phyloP scores from a whole-genome alignment of 768 basidiomycete genomes.

The Hortiboletus flavorubellus region DNA sequence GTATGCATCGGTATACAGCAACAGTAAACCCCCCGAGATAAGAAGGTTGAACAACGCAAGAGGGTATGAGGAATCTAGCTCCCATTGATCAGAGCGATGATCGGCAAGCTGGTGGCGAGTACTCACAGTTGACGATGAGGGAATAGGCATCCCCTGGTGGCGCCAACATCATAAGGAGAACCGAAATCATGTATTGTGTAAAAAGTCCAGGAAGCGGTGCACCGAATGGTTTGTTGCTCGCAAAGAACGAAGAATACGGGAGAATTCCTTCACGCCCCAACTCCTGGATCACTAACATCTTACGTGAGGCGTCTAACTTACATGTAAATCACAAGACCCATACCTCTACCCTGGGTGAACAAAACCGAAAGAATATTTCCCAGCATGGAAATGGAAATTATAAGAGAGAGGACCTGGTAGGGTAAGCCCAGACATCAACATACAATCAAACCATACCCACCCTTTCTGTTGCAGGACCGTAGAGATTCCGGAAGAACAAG shows the following conservation, averaged over 20 bases:
- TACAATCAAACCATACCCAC: constrained; percentile 32
- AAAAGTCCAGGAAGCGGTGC: constrained; percentile 64
- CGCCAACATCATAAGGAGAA: constrained; percentile 48
- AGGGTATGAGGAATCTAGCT: constrained; percentile 56
- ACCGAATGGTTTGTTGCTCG: constrained; percentile 67
- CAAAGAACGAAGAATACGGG: constrained; percentile 63
- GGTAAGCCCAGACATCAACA: neutral
- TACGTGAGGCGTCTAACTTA: constrained; percentile 2
- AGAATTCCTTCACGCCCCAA: constrained; percentile 69
- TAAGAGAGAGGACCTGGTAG: constrained; percentile 51
- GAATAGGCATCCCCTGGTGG: constrained; percentile 75
- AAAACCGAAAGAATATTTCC: constrained; percentile 63
- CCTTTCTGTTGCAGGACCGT: constrained; percentile 57
- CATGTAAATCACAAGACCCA: constrained; percentile 6
- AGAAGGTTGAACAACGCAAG: constrained; percentile 54
- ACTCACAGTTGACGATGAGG: constrained; percentile 63
- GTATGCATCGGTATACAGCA: constrained; percentile 50
- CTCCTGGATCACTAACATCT: constrained; percentile 59
- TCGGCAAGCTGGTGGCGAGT: neutral
- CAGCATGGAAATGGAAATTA: constrained; percentile 62
- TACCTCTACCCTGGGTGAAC: constrained; percentile 67
- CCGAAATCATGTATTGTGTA: constrained; percentile 58
- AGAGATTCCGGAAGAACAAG: constrained; percentile 72
- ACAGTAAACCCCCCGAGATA: constrained; percentile 58
- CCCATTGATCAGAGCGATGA: neutral